phyloP scores from a whole-genome alignment of 352 stramenopile genomes.

The Globisporangium solare region DNA sequence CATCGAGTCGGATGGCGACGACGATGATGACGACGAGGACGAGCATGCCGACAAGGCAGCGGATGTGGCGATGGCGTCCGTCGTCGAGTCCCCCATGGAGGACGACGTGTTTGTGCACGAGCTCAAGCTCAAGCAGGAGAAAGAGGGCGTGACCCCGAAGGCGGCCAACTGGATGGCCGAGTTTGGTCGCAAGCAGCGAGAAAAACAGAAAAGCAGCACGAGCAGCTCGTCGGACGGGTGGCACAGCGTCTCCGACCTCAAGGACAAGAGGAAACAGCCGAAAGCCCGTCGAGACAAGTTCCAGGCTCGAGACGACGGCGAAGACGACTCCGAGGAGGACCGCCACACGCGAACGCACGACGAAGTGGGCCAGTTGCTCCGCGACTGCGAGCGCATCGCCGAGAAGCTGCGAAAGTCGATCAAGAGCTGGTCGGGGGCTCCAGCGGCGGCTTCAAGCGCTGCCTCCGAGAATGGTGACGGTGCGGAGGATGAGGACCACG shows the following conservation, averaged over 20 bases:
- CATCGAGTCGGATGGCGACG: conserved; percentile 58
- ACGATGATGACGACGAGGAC: conserved; percentile 18
- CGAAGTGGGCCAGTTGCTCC: conserved; percentile 61
- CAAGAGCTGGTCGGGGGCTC: conserved; percentile 47
- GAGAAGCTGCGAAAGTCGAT: conserved; percentile 59
- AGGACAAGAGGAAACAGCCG: conserved; percentile 6
- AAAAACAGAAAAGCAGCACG: conserved; percentile 3
- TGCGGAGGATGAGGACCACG: conserved; percentile 34
- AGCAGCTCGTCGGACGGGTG: conserved; percentile 3
- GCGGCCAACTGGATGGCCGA: conserved; percentile 51
- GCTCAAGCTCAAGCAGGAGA: conserved; percentile 27
- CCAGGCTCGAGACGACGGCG: conserved; percentile 16
- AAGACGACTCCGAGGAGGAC: conserved; percentile 38
- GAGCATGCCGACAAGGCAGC: conserved; percentile 9
- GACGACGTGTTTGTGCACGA: conserved; percentile 30
- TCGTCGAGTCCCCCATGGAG: conserved; percentile 42
- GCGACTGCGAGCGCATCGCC: conserved; percentile 60
- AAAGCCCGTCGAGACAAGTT: conserved; percentile 1
- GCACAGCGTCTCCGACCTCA: conserved; percentile 15
- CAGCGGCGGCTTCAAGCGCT: conserved; percentile 18
- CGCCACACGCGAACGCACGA: conserved; percentile 57
- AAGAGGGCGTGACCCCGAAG: not conserved
- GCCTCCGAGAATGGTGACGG: conserved; percentile 35
- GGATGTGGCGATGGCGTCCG: conserved; percentile 27
- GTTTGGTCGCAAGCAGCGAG: conserved; percentile 20